phyloP scores from a whole-genome alignment of 129 eudicot species.

The Arctium lappa region DNA sequence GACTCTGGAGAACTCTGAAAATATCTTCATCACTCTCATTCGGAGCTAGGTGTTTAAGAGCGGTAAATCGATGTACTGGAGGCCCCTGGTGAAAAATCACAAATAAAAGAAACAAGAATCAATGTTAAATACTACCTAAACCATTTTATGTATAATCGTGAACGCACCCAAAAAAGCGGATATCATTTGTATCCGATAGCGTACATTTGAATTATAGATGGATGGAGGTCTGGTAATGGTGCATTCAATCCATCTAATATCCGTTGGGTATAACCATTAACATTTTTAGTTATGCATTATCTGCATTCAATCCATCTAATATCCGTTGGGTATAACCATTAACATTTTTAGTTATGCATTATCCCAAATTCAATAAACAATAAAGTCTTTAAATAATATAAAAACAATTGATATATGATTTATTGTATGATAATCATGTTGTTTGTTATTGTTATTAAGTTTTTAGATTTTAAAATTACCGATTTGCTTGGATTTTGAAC shows the following conservation, averaged over 20 bases:
- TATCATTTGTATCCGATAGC: background rate
- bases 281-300: background rate
- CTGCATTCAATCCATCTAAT: background rate
- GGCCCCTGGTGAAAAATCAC: conserved; percentile 44
- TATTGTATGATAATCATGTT: background rate
- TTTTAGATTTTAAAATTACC: background rate
- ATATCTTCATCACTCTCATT: conserved; percentile 51
- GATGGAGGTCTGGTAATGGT: background rate
- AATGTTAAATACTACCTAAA: background rate
- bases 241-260: background rate
- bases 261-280: background rate
- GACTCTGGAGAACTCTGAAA: conserved; percentile 42
- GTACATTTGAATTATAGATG: background rate
- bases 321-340: background rate
- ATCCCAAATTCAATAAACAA: background rate
- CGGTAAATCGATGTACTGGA: conserved; percentile 51
- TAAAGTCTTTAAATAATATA: background rate
- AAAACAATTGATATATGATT: background rate
- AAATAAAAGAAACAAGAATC: conserved; percentile 3
- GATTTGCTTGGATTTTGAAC: background rate
- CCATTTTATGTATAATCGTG: background rate
- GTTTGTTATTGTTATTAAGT: background rate
- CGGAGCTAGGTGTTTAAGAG: conserved; percentile 74
- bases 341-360: background rate
- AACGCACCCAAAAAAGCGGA: background rate